These are phyloP conservation scores for Amoeboaphelidium protococcarum DNA, from an alignment of 371 early-diverging fungal genomes.

Conservation along the genomic window DNA sequence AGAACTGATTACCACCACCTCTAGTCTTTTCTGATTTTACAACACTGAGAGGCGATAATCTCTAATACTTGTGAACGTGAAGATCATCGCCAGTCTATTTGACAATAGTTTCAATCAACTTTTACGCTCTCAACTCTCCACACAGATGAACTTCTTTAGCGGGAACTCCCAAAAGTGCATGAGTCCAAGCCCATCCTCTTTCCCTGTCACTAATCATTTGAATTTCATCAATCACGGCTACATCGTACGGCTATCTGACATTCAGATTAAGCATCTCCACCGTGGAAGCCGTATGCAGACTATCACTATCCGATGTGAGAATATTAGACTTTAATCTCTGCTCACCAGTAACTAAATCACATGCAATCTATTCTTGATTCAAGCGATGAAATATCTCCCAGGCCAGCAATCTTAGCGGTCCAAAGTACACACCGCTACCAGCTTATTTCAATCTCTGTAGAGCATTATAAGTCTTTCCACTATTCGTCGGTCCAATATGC, in stretches of 20 bases:
- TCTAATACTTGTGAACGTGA: conserved; percentile 40
- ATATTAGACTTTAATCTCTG: conserved; percentile 28
- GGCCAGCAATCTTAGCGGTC: conserved; percentile 73
- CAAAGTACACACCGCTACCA: conserved; percentile 52
- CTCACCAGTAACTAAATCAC: conserved; percentile 75
- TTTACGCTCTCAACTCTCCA: conserved; percentile 67
- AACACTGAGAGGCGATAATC: conserved; percentile 41
- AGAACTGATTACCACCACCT: conserved; percentile 21
- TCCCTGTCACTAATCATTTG: conserved; percentile 66
- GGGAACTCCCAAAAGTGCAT: conserved; percentile 47
- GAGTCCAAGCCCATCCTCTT: conserved; percentile 91
- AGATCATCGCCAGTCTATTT: conserved; percentile 44
- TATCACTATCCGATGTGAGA: conserved; percentile 10
- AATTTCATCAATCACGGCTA: conserved; percentile 88
- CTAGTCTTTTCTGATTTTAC: conserved; percentile 17
- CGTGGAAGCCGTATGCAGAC: conserved; percentile 30
- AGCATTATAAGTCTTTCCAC: conserved; percentile 81
- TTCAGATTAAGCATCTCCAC: conserved; percentile 62
- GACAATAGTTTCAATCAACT: conserved; percentile 42
- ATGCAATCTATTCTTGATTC: conserved; percentile 38
- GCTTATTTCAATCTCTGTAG: conserved; percentile 35
- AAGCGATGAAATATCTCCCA: conserved; percentile 69
- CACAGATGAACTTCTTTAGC: conserved; percentile 76
- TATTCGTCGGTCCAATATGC: conserved; percentile 92
- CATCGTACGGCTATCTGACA: conserved; percentile 29